Base-by-base conservation (phyloP, 441 rosid genomes). In the Hura crepitans region DNA sequence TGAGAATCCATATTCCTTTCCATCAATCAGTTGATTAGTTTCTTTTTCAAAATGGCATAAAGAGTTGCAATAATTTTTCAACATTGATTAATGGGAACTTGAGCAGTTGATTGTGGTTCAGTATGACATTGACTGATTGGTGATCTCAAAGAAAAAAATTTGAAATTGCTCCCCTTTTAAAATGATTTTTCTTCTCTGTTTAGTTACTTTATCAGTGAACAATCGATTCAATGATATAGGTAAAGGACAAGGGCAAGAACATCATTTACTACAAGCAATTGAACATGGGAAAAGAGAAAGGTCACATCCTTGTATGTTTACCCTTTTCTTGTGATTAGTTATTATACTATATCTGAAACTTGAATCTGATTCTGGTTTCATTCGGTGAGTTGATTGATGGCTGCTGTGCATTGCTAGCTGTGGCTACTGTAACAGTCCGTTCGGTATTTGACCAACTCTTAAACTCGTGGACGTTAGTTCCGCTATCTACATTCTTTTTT, bases 321-420 rank as follows among this genome's bases (percentile, higher is more conserved):
- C 65, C 61, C 69, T n/a, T 72, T 42, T 15, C 30, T 33, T 39
- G 72, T 63, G 53, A 70, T 76, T 75, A 71, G 68, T 20, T 75
- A 69, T 57, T 71, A 33, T 77, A 58, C 72, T 72, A 69, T 28
- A 23, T 43, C 23, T 74, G 51, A 70, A 71, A 46, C 79, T 72
- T 77, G 57, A 72, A 35, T 47, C 15, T 74, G 65, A 39, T 50
- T 78, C 62, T 76, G 57, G 58, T 70, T 66, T 28, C 79, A 64
- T 81, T 65, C 88, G 92, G 99, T 81, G 99, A 95, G 88, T 77
- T 95, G 91, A 88, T 92, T 65, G 99, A 95, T 79, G 97, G 99
- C 66, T 95, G 97, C 78, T 97, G 99, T 61, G 96, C 94, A 67
- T 80, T 95, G 77, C 81, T 90, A 76, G 85, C 95, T 61, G 80